phyloP scores from a whole-genome alignment of 192 early-diverging fungal species.

The Backusella tarrabulga region DNA sequence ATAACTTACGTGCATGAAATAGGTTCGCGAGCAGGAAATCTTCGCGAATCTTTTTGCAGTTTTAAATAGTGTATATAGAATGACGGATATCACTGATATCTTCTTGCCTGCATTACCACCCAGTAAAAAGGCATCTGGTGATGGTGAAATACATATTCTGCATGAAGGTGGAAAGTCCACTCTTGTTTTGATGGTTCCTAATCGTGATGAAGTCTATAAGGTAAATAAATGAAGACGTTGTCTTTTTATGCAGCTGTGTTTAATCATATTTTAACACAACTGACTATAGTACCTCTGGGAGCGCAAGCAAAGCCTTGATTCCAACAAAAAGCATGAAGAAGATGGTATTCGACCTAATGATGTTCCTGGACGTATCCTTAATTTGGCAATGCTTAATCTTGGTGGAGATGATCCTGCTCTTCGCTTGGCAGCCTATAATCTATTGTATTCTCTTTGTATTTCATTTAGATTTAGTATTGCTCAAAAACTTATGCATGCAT shows the following conservation, averaged over 20 bases:
- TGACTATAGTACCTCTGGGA: background rate
- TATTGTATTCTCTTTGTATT: conserved; percentile 74
- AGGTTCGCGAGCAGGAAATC: conserved; percentile 64
- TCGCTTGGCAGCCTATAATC: conserved; percentile 80
- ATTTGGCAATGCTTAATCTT: conserved; percentile 86
- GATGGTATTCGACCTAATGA: conserved; percentile 69
- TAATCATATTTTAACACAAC: background rate
- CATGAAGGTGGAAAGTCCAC: conserved; percentile 1
- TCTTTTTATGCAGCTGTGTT: background rate
- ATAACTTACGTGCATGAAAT: background rate
- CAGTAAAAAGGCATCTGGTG: background rate
- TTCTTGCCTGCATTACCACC: conserved; percentile 2
- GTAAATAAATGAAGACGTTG: background rate
- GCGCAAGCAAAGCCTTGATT: background rate
- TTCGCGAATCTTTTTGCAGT: conserved; percentile 63
- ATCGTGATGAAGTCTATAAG: conserved; percentile 9
- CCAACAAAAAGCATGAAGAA: background rate
- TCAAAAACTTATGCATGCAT: conserved; percentile 68
- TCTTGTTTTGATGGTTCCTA: background rate
- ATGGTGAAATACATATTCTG: conserved; percentile 13
- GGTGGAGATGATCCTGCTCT: conserved; percentile 75
- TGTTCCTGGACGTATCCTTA: conserved; percentile 88
- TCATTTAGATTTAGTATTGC: conserved; percentile 84
- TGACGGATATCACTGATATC: background rate
- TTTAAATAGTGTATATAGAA: conserved; percentile 78